Evolutionary conservation across 2,329 filamentous ascomycete species (phyloP).

Genomic region (Neofusicoccum parvum): DNA sequence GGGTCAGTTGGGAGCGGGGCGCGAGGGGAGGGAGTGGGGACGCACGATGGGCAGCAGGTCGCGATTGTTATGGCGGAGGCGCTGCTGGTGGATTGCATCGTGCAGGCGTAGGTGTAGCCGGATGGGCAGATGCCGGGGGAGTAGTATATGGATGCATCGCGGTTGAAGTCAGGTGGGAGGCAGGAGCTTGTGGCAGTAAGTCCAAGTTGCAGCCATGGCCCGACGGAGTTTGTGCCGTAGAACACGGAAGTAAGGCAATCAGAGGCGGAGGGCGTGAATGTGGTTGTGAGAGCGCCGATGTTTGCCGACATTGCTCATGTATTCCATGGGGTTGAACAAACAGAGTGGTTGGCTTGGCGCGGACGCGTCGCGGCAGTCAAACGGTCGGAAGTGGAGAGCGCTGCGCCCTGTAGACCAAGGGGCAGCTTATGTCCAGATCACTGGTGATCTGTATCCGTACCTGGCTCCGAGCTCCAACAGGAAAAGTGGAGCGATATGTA

Average conservation of each 20-base stretch:
- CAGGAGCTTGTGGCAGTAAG: background rate
- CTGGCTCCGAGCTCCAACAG: background rate
- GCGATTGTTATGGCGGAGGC: background rate
- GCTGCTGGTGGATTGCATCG: background rate
- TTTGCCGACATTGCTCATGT: background rate
- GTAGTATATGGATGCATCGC: background rate
- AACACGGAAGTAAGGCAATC: background rate
- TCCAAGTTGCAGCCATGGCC: background rate
- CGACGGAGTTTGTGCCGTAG: background rate
- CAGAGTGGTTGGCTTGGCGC: background rate
- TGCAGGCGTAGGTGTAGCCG: conserved; percentile 6
- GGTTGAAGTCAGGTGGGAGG: background rate
- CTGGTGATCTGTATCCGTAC: background rate
- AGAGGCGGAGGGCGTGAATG: background rate
- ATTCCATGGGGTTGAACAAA: background rate
- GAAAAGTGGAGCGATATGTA: background rate
- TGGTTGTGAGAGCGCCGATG: background rate
- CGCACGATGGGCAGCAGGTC: background rate
- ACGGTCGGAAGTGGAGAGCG: background rate
- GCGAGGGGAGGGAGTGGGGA: background rate
- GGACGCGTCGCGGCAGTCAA: background rate
- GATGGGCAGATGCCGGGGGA: conserved; percentile 1
- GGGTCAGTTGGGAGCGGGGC: background rate
- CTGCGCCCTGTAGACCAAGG: background rate
- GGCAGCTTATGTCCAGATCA: background rate